Evolutionary conservation across 2,329 filamentous ascomycete species (phyloP).

Genomic region (Lachnellula arida): DNA sequence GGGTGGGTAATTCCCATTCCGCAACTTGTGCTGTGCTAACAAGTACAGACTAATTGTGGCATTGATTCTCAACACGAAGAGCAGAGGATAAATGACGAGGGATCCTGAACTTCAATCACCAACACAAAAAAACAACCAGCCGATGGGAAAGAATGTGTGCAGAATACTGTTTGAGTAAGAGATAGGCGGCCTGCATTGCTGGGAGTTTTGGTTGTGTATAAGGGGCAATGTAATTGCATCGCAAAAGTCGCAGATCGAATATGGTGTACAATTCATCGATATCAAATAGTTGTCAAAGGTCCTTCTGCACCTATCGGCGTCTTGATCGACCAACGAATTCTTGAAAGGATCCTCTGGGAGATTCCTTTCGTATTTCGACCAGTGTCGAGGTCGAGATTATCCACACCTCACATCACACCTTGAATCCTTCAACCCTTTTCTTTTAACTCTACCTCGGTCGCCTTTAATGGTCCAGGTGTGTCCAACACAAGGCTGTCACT

Average conservation of each 20-base stretch:
- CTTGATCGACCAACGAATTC: not conserved
- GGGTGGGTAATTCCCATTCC: slow-evolving; percentile 58
- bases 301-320: not conserved
- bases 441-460: too few relatives aligned
- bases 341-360: not conserved
- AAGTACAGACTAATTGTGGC: slow-evolving; percentile 75
- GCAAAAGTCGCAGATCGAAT: slow-evolving; percentile 18
- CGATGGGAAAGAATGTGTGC: slow-evolving; percentile 1
- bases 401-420: too few relatives aligned
- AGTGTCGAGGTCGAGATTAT: not conserved
- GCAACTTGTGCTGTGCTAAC: slow-evolving; percentile 9
- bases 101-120: not conserved
- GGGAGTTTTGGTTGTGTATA: slow-evolving; percentile 30
- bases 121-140: not conserved
- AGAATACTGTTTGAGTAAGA: slow-evolving; percentile 26
- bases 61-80: slow-evolving; percentile 85
- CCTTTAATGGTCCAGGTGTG: too few relatives aligned
- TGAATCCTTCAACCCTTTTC: too few relatives aligned
- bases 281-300: not conserved
- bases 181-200: slow-evolving; percentile 26
- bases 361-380: not conserved
- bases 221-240: not conserved
- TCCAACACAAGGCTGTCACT: not conserved
- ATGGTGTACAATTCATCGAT: slow-evolving; percentile 18
- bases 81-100: slow-evolving; percentile 24